Base-by-base conservation (phyloP, 257 asterid species). In the Nicotiana obtusifolia region DNA sequence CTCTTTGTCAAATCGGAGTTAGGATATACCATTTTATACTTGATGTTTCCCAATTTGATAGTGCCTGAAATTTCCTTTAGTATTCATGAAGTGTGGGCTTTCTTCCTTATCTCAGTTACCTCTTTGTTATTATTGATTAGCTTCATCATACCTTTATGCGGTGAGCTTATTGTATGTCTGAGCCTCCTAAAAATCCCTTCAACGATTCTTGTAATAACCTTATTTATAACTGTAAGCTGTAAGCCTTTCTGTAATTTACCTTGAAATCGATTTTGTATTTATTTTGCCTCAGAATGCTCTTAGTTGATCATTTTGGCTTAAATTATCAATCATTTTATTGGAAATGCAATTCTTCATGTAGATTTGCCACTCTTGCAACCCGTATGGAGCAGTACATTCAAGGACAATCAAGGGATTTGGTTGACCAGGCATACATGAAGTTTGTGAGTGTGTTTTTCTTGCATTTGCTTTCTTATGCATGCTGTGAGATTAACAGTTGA, bases 381-480 rank as follows among this genome's bases (percentile, higher is more conserved):
- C 98, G 98, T 83, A 96, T 96, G 99, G 99, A 96, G 91, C 99
- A 94, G 89, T 96, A 93, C 88, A 93, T 94, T 81, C 98, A 96
- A 86, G 99, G 99, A 78, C 97, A 93, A 83, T 94, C 99, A 5
- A 90, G 99, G 86, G 98, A 96, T 89, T 93, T 94, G 90, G 99
- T 96, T 69, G 99, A 96, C 89, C 98, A 96, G 90, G 99, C 99
- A 82, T 96, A 96, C 83, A 86, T 89, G 64, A 94, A 94, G 88
- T 85, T 94, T 83, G 99, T 94, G 86, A 81, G 99, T 89, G 81
- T 83, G 81, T 24, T 37, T 44, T 77, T 53, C 31, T 35, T 20
- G 9, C 16, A 37, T 41, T 77, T 24, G 77, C 60, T 41, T 15
- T 81, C 59, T 80, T 65, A 41, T 66, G 80, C 73, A 44, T n/a